Conservation (phyloP, 371 early-diverging fungal genomes). For the Saksenaea oblongispora region DNA sequence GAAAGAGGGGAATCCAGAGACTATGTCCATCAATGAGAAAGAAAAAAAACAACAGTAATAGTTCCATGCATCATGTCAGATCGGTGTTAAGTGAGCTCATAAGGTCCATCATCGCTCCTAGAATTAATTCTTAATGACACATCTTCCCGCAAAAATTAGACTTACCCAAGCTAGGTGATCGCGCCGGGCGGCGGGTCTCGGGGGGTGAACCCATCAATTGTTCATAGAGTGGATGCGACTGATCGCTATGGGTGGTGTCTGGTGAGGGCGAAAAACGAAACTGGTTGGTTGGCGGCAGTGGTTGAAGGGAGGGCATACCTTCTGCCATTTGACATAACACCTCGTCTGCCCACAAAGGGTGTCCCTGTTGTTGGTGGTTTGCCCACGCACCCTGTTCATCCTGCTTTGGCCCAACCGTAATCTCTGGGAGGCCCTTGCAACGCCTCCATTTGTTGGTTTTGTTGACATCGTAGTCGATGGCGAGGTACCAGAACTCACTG, state of each 20-base stretch:
- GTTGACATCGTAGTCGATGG: conserved; percentile 38
- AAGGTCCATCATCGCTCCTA: conserved; percentile 37
- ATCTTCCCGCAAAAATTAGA: background rate
- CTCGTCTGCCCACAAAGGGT: conserved; percentile 10
- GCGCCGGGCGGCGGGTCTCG: conserved; percentile 19
- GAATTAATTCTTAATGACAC: background rate
- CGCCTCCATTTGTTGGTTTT: conserved; percentile 43
- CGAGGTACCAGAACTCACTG: conserved; percentile 53
- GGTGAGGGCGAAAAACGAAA: conserved; percentile 4
- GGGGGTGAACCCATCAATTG: conserved; percentile 24
- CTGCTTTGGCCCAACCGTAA: conserved; percentile 11
- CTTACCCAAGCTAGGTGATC: conserved; percentile 37
- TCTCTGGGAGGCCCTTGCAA: conserved; percentile 36
- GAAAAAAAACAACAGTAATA: too few species aligned
- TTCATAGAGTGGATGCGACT: conserved; percentile 25
- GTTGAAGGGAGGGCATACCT: conserved; percentile 15
- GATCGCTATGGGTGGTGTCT: background rate
- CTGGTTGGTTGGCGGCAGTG: conserved; percentile 7
- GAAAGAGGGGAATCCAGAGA: too few species aligned
- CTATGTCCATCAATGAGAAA: too few species aligned
- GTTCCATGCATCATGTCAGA: background rate
- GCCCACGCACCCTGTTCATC: background rate
- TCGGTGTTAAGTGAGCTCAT: conserved; percentile 31
- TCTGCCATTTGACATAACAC: conserved; percentile 14
- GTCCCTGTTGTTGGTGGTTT: background rate